Percentiles rank a stretch among this genome's conserved stretches.
phyloP scores from a whole-genome alignment of 2,329 filamentous ascomycete species.

The Ploettnerulaceae sp. region DNA sequence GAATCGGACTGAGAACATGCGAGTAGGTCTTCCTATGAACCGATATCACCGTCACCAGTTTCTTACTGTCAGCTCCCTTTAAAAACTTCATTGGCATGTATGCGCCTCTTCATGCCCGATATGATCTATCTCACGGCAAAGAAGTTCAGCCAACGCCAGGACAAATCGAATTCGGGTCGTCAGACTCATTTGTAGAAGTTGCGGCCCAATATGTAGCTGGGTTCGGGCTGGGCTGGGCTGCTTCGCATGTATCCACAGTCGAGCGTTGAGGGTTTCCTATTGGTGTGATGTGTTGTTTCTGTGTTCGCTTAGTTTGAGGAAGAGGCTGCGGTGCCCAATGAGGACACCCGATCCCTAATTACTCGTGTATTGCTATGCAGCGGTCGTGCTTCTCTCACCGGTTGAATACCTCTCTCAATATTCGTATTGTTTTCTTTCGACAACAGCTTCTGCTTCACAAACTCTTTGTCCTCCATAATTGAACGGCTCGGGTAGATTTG shows the following conservation, averaged over 20 bases:
- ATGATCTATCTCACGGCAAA: not conserved
- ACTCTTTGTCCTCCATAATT: too few species aligned
- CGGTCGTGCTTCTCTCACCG: too few species aligned
- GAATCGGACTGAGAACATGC: not conserved
- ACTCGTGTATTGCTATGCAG: too few species aligned
- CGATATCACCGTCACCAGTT: not conserved
- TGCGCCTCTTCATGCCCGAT: conserved; percentile 4
- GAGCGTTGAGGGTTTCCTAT: not conserved
- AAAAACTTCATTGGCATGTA: conserved; percentile 2
- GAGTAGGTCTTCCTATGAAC: not conserved
- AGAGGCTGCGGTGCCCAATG: not conserved
- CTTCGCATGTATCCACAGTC: not conserved
- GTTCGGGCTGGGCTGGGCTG: not conserved
- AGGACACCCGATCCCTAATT: too few species aligned
- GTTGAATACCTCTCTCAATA: too few species aligned
- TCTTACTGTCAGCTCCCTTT: not conserved
- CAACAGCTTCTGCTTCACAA: too few species aligned
- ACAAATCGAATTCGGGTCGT: not conserved
- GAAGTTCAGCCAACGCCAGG: not conserved
- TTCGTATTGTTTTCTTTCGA: too few species aligned
- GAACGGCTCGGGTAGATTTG: too few species aligned
- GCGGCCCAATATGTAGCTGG: conserved; percentile 1
- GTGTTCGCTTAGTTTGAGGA: not conserved
- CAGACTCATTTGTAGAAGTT: not conserved
- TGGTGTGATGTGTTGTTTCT: not conserved